A percentile compares a stretch with the other conserved stretches of the same genome.
phyloP scores from a whole-genome alignment of 164 flowering plant species.

The Chimonanthus salicifolius region DNA sequence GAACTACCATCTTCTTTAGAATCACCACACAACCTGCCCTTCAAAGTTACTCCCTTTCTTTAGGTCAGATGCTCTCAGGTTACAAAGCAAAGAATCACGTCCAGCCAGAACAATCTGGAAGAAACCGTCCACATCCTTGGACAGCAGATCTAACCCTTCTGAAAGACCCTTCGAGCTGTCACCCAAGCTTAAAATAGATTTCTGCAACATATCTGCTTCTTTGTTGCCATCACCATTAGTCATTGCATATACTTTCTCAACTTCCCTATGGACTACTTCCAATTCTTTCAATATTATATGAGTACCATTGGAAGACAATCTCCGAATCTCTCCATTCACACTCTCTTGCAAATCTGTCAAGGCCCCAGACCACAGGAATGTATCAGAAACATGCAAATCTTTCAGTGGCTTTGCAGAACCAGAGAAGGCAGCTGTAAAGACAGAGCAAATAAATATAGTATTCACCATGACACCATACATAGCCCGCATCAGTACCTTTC shows the following conservation, averaged over 20 bases:
- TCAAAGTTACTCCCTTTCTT: conserved; percentile 16
- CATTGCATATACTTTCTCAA: conserved; percentile 39
- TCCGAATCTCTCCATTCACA: conserved; percentile 52
- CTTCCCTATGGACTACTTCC: conserved; percentile 43
- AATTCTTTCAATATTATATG: conserved; percentile 50
- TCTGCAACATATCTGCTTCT: conserved; percentile 30
- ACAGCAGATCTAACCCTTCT: conserved; percentile 54
- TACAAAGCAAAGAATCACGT: conserved; percentile 79
- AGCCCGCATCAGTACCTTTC: conserved; percentile 78
- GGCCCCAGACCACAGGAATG: conserved; percentile 53
- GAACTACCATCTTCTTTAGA: not conserved
- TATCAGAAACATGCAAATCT: conserved; percentile 45
- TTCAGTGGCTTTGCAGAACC: conserved; percentile 47
- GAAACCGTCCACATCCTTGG: conserved; percentile 71
- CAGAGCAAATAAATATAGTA: conserved; percentile 59
- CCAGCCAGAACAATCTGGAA: conserved; percentile 72
- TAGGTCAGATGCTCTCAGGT: conserved; percentile 41
- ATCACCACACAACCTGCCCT: conserved; percentile 23
- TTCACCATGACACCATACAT: conserved; percentile 78
- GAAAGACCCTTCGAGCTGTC: conserved; percentile 37
- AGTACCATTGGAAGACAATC: conserved; percentile 24
- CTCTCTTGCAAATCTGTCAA: conserved; percentile 42
- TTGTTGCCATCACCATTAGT: conserved; percentile 17
- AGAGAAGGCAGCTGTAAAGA: conserved; percentile 57
- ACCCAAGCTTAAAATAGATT: conserved; percentile 30